Evolutionary conservation across 2,329 filamentous ascomycete species (phyloP), one percentile per base, ranked within the genome.

Genomic region (Fonsecaea erecta): DNA sequence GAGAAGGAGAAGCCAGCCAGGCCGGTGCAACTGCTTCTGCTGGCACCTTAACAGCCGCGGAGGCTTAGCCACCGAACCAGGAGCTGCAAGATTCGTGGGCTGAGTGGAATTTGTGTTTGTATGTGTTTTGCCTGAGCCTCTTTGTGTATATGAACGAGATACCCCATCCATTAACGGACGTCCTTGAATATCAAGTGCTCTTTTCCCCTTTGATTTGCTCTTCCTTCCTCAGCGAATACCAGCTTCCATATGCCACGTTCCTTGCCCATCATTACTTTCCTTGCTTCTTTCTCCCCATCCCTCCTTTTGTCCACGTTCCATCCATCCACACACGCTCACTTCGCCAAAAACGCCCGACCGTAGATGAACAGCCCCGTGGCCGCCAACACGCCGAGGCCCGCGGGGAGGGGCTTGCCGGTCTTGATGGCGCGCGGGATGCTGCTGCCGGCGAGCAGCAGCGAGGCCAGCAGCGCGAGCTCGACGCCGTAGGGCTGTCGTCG

Each of bases 391-490:
- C 91, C 94, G 74, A 99, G 80, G 11, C 89, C 86, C 62, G 90
- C 83, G 0, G 95, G 94, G 59, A 99, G 86, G 0, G 92, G 91
- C 85, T 98, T 99, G 9, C 75, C 75, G 48, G 88, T 85, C 77
- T 88, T 91, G 74, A 99, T 88, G 3, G 93, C 95, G 59, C 95
- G 86, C 12, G 95, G 95, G 66, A 98, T 89, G 1, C 91, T 90
- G 48, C 90, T 90, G 21, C 92, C 93, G 1, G 85, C 94, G 37
- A 99, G 85, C 28, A 98, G 81, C n/a, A 92, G 74, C 0, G 92
- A 96, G 3, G 95, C 95, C 51, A 97, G 83, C 9, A 99, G 84
- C n/a, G 90, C 91, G 51, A 97, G 82, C 79, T 98, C 95, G 71
- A 96, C 81, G 68, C 94, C 95, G 77, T 95, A 97, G 2, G 90